phyloP scores from a whole-genome alignment of 345 rosid species.

The Arabis alpina region DNA sequence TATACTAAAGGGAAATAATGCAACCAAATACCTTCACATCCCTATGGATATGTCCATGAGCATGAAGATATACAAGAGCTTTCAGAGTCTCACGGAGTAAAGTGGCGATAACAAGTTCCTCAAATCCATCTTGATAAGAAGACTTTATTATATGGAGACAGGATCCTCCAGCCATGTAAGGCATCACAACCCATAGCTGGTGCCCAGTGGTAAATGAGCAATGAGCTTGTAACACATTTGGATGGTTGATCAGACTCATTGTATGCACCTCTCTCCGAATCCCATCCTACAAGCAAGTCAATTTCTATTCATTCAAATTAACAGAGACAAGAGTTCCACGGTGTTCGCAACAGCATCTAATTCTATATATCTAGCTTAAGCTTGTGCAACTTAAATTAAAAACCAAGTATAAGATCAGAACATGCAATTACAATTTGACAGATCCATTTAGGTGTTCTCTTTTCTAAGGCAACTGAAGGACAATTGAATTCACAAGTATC shows the following conservation, averaged over 20 bases:
- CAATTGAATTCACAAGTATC: constrained; percentile 7
- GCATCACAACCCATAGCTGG: constrained; percentile 98
- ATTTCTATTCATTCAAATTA: constrained; percentile 27
- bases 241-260: constrained; percentile 89
- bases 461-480: constrained; percentile 22
- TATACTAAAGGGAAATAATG: constrained; percentile 19
- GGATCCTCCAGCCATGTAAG: constrained; percentile 98
- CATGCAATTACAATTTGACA: constrained; percentile 20
- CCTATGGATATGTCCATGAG: constrained; percentile 94
- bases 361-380: constrained; percentile 27
- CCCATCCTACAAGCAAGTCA: constrained; percentile 72
- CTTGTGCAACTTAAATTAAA: constrained; percentile 21
- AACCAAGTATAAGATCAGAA: not conserved
- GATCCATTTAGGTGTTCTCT: constrained; percentile 16
- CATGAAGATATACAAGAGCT: constrained; percentile 96
- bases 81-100: constrained; percentile 85
- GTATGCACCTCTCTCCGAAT: constrained; percentile 96
- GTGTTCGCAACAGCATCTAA: constrained; percentile 13
- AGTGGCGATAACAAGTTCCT: constrained; percentile 91
- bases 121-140: constrained; percentile 85
- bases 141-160: constrained; percentile 96
- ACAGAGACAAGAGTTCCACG: constrained; percentile 14
- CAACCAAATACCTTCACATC: constrained; percentile 81
- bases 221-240: constrained; percentile 81
- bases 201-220: constrained; percentile 88